Conservation (phyloP, 371 early-diverging fungal species). For the Haplosporangium sp. region DNA sequence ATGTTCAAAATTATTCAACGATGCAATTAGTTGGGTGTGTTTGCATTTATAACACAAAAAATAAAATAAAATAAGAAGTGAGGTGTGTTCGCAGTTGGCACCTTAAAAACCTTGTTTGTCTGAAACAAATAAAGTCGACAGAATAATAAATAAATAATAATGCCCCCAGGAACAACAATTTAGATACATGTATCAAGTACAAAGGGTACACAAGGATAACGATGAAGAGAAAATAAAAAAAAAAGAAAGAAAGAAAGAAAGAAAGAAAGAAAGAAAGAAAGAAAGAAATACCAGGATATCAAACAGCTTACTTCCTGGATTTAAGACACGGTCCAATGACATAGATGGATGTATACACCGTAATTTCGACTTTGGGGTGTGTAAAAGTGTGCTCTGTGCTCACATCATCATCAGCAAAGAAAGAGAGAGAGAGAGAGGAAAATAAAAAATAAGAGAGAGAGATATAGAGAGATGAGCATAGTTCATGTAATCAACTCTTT, state of each 20-base stretch:
- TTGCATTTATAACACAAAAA: neutral
- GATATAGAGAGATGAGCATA: neutral
- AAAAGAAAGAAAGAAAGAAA: too few species aligned
- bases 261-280: neutral
- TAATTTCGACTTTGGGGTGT: conserved; percentile 9
- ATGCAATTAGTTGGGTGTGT: neutral
- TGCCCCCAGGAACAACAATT: neutral
- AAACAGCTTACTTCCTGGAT: neutral
- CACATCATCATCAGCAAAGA: neutral
- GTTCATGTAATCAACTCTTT: too few species aligned
- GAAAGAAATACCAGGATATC: neutral
- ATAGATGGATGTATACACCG: neutral
- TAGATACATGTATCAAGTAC: too few species aligned
- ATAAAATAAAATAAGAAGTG: too few species aligned
- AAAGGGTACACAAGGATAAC: too few species aligned
- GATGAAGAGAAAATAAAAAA: too few species aligned
- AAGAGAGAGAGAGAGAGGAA: neutral
- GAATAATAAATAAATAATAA: neutral
- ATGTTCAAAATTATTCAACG: neutral
- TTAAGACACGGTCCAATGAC: neutral
- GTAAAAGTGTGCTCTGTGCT: conserved; percentile 1
- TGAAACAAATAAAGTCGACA: conserved; percentile 7
- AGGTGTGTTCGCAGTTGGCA: neutral
- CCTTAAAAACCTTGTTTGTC: neutral
- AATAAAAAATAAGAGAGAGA: neutral